Base-by-base conservation (phyloP, 2,329 filamentous ascomycete species). In the Aspergillus candidus region DNA sequence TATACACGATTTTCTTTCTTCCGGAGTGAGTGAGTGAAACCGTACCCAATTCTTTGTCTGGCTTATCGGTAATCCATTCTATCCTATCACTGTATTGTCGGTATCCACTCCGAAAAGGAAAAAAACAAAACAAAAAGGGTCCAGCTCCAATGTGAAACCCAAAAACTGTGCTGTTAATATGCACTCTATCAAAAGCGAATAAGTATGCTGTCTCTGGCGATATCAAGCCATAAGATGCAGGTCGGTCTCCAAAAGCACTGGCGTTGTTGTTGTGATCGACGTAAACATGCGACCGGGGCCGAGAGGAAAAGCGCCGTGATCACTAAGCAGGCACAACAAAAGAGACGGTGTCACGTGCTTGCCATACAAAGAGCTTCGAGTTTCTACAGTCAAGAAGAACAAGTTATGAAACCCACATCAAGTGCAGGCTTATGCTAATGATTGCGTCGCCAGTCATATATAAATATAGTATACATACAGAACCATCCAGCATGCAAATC, bases 401-500 rank as follows among this genome's bases (percentile, higher is more conserved):
- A 22, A 22, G 18, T 22, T 4, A 15, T 27, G 22, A 27, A 27
- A 27, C 22, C 22, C 22, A 27, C 22, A 10, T 27, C 22, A 27
- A 47, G 56, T 58, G 56, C 59, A 57, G 53, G 47, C 52, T 48
- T 43, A 56, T 27, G 22, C 22, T 27, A 27, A 27, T 27, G 48
- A 55, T n/a, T 32, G 48, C 49, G 12, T 41, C 46, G 35, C 43
- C 48, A 47, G 46, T 53, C 54, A 58, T 55, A 59, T 59, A 57
- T 56, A 56, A 53, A 62, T 53, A 62, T 40, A 49, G 43, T 34
- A 49, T 27, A 27, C 22, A 27, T 27, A 50, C 48, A 50, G 36
- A 42, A 22, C 41, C 47, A 48, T 47, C 57, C 49, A 58, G 52
- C 58, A 55, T 60, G 56, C 51, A 56, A 58, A 56, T 52, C 49